Evolutionary conservation across 2,329 filamentous ascomycete genomes (phyloP).

Genomic region (Venturia effusa): DNA sequence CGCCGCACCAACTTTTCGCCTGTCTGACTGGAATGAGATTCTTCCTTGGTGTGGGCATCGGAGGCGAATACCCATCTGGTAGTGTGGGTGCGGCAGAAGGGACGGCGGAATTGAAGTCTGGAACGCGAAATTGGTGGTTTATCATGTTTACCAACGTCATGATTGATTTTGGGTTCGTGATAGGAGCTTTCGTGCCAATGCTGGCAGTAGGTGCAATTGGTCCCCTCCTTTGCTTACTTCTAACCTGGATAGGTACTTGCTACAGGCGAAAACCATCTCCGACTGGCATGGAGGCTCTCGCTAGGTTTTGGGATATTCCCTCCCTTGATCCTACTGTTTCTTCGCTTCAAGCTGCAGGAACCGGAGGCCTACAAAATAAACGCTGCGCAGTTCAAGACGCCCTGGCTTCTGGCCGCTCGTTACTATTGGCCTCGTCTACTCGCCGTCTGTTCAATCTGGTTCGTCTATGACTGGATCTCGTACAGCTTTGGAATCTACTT

Average conservation of each 20-base stretch:
- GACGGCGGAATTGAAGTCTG: constrained; percentile 70
- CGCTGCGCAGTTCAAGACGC: constrained; percentile 49
- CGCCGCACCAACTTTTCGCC: constrained; percentile 60
- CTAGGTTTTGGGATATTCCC: constrained; percentile 72
- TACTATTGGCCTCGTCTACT: constrained; percentile 65
- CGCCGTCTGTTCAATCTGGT: constrained; percentile 68
- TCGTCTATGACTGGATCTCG: constrained; percentile 53
- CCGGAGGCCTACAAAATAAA: constrained; percentile 66
- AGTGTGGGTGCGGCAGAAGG: constrained; percentile 76
- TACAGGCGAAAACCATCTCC: constrained; percentile 48
- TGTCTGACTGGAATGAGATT: constrained; percentile 76
- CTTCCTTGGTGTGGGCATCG: constrained; percentile 63
- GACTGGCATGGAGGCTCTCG: constrained; percentile 71
- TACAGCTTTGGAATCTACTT: constrained; percentile 86
- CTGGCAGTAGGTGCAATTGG: constrained; percentile 36
- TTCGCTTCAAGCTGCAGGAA: constrained; percentile 65
- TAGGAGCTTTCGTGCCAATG: constrained; percentile 68
- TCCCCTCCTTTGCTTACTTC: background rate
- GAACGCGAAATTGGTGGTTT: constrained; percentile 78
- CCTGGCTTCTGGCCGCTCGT: constrained; percentile 39
- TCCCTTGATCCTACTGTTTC: constrained; percentile 58
- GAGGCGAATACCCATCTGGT: constrained; percentile 68
- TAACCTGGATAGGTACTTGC: constrained; percentile 34
- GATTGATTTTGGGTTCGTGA: constrained; percentile 76
- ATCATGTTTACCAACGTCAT: constrained; percentile 74